phyloP scores from a whole-genome alignment of 2,329 filamentous ascomycete species.

The Phyllosticta citrichinensis region DNA sequence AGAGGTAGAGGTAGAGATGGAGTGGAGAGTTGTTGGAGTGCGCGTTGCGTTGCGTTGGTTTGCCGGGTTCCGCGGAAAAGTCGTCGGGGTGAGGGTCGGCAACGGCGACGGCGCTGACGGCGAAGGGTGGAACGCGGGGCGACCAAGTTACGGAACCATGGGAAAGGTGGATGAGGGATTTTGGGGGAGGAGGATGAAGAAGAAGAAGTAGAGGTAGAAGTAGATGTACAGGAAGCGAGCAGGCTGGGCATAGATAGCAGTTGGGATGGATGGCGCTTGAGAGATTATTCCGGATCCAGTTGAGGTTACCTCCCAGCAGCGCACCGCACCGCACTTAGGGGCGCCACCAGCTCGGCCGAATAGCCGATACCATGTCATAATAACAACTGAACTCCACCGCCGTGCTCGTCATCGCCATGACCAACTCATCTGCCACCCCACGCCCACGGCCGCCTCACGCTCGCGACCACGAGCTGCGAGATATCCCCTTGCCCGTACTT shows the following conservation, averaged over 20 bases:
- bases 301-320: background rate
- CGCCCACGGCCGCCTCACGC: background rate
- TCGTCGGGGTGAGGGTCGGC: background rate
- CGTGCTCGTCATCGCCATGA: background rate
- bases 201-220: background rate
- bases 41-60: background rate
- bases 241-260: background rate
- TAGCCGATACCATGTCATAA: background rate
- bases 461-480: background rate
- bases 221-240: background rate
- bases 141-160: background rate
- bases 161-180: background rate
- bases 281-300: background rate
- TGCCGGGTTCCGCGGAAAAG: background rate
- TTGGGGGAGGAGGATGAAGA: background rate
- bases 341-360: background rate
- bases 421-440: background rate
- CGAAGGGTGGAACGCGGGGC: background rate
- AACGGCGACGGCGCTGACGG: background rate
- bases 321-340: background rate
- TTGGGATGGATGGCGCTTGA: background rate
- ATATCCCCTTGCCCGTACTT: background rate
- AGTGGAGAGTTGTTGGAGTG: background rate
- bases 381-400: background rate
- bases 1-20: background rate